These are phyloP conservation scores for Camelina neglecta DNA, from an alignment of 345 rosid species.

Conservation along the genomic window DNA sequence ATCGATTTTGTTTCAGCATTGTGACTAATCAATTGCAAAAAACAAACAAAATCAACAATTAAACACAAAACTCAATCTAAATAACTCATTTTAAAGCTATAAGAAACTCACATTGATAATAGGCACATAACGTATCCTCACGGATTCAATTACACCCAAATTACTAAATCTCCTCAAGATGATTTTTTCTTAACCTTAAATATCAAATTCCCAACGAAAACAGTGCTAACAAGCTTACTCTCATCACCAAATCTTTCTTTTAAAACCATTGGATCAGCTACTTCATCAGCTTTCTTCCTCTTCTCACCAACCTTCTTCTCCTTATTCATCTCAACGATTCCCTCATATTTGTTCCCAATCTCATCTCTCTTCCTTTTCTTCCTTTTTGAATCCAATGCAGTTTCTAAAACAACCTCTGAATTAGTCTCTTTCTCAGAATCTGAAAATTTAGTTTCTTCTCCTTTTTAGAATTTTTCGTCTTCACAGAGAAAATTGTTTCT, in stretches of 20 bases:
- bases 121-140: slow-evolving; percentile 91
- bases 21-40: no score
- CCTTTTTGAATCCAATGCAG: slow-evolving; percentile 44
- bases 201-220: slow-evolving; percentile 92
- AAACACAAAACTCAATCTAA: no score
- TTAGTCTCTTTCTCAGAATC: slow-evolving; percentile 25
- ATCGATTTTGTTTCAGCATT: no score
- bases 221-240: slow-evolving; percentile 82
- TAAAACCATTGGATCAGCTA: slow-evolving; percentile 50
- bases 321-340: slow-evolving; percentile 39
- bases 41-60: no score
- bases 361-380: slow-evolving; percentile 96
- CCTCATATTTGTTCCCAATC: slow-evolving; percentile 83
- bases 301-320: slow-evolving; percentile 64
- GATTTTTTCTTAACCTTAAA: slow-evolving; percentile 78
- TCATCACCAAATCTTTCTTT: slow-evolving; percentile 91
- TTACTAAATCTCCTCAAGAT: slow-evolving; percentile 71
- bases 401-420: slow-evolving; percentile 28
- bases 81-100: neutral
- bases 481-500: slow-evolving; percentile 30
- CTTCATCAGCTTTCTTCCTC: slow-evolving; percentile 77
- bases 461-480: slow-evolving; percentile 49
- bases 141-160: slow-evolving; percentile 88
- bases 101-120: slow-evolving; percentile 71
- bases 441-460: slow-evolving; percentile 25